A percentile compares a stretch with the other conserved stretches of the same genome.
Conservation (phyloP, 2,329 filamentous ascomycete species). For the Aspergillus sp. region DNA sequence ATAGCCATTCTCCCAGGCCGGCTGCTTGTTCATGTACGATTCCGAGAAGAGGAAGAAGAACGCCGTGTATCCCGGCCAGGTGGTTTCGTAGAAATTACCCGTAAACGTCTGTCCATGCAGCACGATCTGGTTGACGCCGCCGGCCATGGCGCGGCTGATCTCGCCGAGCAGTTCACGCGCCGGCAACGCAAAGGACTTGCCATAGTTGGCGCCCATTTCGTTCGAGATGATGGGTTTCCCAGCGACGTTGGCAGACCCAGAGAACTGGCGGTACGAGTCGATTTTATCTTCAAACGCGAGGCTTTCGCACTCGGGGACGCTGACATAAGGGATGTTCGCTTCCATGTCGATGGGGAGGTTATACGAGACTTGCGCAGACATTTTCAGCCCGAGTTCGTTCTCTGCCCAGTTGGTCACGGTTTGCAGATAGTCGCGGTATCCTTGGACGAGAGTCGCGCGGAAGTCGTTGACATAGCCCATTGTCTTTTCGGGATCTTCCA, state of each 20-base stretch:
- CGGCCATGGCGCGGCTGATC: conserved; percentile 37
- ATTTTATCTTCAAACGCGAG: conserved; percentile 32
- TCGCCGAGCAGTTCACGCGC: conserved; percentile 26
- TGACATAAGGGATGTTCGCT: conserved; percentile 31
- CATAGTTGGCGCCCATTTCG: conserved; percentile 29
- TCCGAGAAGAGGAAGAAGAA: conserved; percentile 44
- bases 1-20: conserved; percentile 37
- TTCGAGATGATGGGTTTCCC: conserved; percentile 36
- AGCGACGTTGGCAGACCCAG: conserved; percentile 35
- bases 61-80: conserved; percentile 46
- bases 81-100: conserved; percentile 41
- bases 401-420: conserved; percentile 28
- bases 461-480: conserved; percentile 18
- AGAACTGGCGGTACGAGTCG: conserved; percentile 39
- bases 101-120: conserved; percentile 42
- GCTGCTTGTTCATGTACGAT: conserved; percentile 36
- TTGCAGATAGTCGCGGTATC: conserved; percentile 28
- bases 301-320: conserved; percentile 40
- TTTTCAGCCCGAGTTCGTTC: conserved; percentile 25
- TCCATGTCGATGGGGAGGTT: conserved; percentile 42
- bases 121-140: conserved; percentile 40
- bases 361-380: conserved; percentile 38
- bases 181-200: conserved; percentile 16
- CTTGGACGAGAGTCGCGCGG: conserved; percentile 13
- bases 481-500: conserved; percentile 12